These are phyloP conservation scores for Metschnikowia matae DNA, from an alignment of 805 yeast genomes.

Conservation along the genomic window DNA sequence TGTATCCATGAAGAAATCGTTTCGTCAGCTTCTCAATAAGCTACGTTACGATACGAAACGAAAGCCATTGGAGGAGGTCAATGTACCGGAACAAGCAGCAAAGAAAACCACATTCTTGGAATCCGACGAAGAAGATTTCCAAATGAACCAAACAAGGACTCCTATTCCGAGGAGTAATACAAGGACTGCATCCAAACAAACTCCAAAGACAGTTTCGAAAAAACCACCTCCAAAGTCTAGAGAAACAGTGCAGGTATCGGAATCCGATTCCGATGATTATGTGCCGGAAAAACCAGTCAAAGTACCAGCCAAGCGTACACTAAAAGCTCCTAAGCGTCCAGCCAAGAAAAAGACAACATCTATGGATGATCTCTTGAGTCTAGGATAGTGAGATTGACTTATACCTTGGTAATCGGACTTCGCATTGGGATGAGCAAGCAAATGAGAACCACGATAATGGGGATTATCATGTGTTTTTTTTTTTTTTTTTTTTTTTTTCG, in stretches of 20 bases:
- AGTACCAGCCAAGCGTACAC: not conserved
- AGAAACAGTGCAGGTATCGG: not conserved
- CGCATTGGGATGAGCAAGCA: too few relatives aligned
- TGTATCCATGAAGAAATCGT: slow-evolving; percentile 11
- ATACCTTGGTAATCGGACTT: too few relatives aligned
- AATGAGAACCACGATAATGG: too few relatives aligned
- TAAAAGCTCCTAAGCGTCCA: slow-evolving; percentile 1
- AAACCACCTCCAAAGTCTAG: not conserved
- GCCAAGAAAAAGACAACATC: slow-evolving; percentile 6
- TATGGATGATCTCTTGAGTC: slow-evolving; percentile 14
- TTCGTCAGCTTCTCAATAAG: slow-evolving; percentile 16
- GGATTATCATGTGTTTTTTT: too few relatives aligned
- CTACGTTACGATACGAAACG: slow-evolving; percentile 13
- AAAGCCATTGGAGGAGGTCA: slow-evolving; percentile 4
- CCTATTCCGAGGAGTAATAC: too few relatives aligned
- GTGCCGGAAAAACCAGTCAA: not conserved
- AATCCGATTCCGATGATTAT: not conserved
- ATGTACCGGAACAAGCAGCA: not conserved
- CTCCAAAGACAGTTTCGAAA: not conserved
- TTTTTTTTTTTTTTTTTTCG: too few relatives aligned
- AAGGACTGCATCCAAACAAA: too few relatives aligned
- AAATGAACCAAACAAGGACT: too few relatives aligned
- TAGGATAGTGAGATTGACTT: slow-evolving; percentile 6
- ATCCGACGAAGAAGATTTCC: slow-evolving; percentile 1
- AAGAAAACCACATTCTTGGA: not conserved